Percentiles rank a stretch among this genome's conserved stretches.
phyloP scores from a whole-genome alignment of 2,329 filamentous ascomycete genomes.

The Cordyceps farinosa region DNA sequence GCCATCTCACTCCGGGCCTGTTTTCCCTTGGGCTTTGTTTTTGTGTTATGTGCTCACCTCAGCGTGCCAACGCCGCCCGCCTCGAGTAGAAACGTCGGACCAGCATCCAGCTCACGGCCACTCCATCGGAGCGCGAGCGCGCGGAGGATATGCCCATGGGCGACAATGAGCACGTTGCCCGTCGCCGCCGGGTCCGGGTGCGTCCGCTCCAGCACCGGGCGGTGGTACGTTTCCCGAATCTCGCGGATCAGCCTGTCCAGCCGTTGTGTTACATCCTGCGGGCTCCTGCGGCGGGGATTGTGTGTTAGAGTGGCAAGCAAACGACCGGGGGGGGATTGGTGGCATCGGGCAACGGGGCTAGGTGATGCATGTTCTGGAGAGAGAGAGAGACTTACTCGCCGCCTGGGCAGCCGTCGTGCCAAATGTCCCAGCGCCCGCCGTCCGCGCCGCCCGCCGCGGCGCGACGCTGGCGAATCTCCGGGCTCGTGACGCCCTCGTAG shows the following conservation, averaged over 20 bases:
- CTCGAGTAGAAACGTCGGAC: conserved; percentile 78
- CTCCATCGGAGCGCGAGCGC: conserved; percentile 88
- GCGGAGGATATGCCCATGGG: conserved; percentile 84
- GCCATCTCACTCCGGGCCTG: no score
- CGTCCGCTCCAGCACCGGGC: conserved; percentile 54
- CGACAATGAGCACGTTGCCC: conserved; percentile 60
- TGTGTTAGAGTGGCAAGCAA: neutral
- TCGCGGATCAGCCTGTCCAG: conserved; percentile 74
- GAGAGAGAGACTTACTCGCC: conserved; percentile 63
- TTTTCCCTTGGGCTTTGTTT: no score
- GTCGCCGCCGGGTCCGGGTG: conserved; percentile 35
- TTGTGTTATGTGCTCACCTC: conserved; percentile 48
- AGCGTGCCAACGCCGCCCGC: conserved; percentile 80
- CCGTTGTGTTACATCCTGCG: conserved; percentile 66
- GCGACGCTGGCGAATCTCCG: conserved; percentile 60
- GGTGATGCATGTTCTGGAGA: no score
- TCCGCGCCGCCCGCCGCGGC: conserved; percentile 46
- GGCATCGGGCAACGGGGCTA: no score
- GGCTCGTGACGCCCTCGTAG: conserved; percentile 76
- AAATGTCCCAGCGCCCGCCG: conserved; percentile 71
- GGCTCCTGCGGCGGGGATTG: conserved; percentile 47
- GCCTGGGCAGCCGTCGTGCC: conserved; percentile 80
- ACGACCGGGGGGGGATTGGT: neutral
- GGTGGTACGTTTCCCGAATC: conserved; percentile 65
- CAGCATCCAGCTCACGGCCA: conserved; percentile 67